Evolutionary conservation across 768 basidiomycete genomes (phyloP).

Genomic region (Naganishia friedmannii): DNA sequence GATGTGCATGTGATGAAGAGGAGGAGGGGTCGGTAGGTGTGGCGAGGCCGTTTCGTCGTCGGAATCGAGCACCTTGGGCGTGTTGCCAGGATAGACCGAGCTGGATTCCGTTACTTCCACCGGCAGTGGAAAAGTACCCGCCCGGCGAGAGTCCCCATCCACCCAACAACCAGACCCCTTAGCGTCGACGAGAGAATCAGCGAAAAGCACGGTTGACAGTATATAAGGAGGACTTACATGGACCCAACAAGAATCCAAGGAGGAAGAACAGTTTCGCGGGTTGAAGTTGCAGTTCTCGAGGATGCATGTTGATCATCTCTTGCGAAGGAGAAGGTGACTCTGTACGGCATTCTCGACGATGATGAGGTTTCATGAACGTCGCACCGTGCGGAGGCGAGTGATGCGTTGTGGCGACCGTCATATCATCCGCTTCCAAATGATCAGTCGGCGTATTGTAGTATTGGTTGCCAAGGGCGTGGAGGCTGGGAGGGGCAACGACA

Average conservation of each 20-base stretch:
- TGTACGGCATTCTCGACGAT: not conserved
- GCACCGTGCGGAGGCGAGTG: not conserved
- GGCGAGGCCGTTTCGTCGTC: not conserved
- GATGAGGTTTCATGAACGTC: not conserved
- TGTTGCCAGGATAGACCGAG: constrained; percentile 24
- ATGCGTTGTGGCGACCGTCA: not conserved
- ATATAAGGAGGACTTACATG: constrained; percentile 37
- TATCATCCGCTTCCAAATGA: constrained; percentile 6
- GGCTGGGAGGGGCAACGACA: not conserved
- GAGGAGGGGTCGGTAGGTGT: not conserved
- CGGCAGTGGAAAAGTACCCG: constrained; percentile 22
- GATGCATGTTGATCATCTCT: constrained; percentile 22
- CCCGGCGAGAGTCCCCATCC: constrained; percentile 34
- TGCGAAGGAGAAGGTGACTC: not conserved
- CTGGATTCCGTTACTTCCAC: not conserved
- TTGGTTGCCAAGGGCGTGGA: not conserved
- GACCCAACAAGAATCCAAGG: constrained; percentile 33
- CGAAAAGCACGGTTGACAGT: too few relatives aligned
- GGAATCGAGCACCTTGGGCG: constrained; percentile 15
- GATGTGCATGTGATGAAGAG: not conserved
- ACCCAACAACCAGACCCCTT: constrained; percentile 36
- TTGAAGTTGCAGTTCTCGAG: constrained; percentile 22
- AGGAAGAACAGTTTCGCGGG: constrained; percentile 34
- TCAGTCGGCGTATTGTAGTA: not conserved
- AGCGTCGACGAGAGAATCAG: not conserved